Conservation (phyloP, 163 green algal species). For the Scenedesmus sp. region DNA sequence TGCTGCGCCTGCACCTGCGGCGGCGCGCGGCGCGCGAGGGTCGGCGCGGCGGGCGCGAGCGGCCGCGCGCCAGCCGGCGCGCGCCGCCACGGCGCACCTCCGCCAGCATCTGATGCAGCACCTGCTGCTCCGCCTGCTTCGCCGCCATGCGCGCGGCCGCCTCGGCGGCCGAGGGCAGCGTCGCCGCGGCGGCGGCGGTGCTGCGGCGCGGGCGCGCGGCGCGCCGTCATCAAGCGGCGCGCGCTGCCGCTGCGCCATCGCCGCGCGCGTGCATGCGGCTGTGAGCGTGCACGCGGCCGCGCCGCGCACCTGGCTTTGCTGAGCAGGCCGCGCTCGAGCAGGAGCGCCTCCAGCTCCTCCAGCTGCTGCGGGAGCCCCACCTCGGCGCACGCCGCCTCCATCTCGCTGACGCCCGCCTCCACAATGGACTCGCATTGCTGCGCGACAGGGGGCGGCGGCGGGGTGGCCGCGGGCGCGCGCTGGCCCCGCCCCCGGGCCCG, state of each 20-base stretch:
- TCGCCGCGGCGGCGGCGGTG: not conserved
- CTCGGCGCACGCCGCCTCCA: constrained; percentile 23
- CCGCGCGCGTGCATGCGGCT: not conserved
- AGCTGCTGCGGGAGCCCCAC: constrained; percentile 42
- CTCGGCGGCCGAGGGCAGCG: constrained; percentile 17
- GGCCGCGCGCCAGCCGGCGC: not conserved
- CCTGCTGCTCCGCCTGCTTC: constrained; percentile 38
- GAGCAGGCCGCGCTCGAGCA: constrained; percentile 26
- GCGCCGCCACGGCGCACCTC: not conserved
- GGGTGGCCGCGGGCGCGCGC: too few species aligned
- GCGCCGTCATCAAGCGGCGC: not conserved
- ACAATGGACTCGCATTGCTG: constrained; percentile 30
- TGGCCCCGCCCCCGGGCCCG: too few species aligned
- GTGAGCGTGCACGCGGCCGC: not conserved
- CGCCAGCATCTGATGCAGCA: too few species aligned
- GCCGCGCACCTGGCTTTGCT: not conserved
- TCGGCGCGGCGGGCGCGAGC: not conserved
- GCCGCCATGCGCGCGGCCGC: constrained; percentile 28
- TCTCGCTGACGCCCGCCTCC: constrained; percentile 7
- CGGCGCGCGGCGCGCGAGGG: not conserved
- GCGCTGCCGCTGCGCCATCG: not conserved
- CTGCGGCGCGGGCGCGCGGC: not conserved
- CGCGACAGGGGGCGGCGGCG: not conserved
- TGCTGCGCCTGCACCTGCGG: constrained; percentile 28
- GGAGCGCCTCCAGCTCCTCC: constrained; percentile 38